Conservation (phyloP, 2,329 filamentous ascomycete genomes). For the Escovopsis sp. region DNA sequence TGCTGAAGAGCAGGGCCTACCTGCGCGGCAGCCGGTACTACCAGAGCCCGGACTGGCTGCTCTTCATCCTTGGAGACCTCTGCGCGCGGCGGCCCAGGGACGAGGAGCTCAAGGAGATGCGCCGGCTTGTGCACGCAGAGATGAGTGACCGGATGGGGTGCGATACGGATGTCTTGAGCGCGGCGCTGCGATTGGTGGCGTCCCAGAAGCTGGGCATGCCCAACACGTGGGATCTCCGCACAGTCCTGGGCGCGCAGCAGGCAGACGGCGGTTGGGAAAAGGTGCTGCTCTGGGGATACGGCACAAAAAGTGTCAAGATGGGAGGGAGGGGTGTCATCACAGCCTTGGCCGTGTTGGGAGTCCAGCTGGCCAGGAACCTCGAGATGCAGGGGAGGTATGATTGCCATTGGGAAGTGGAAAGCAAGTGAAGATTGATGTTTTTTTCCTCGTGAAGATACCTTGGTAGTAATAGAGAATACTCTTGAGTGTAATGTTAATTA, state of each 20-base stretch:
- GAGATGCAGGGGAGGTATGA: background rate
- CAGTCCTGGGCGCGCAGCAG: constrained; percentile 1
- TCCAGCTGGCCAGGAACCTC: background rate
- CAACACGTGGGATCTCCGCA: background rate
- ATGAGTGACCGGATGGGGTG: constrained; percentile 1
- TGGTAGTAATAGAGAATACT: no score
- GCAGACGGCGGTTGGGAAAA: constrained; percentile 3
- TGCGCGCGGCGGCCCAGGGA: background rate
- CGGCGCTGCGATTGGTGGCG: constrained; percentile 1
- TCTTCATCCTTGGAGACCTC: constrained; percentile 1
- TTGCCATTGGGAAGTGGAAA: background rate
- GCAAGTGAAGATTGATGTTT: no score
- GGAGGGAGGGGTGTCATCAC: constrained; percentile 2
- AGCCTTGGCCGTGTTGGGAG: constrained; percentile 1
- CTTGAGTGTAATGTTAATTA: no score
- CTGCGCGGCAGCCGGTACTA: constrained; percentile 4
- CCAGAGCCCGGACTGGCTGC: constrained; percentile 2
- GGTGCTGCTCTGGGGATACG: constrained; percentile 2
- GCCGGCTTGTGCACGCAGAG: background rate
- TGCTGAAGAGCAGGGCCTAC: constrained; percentile 2
- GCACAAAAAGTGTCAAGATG: constrained; percentile 2
- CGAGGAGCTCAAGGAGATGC: background rate
- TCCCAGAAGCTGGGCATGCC: constrained; percentile 1
- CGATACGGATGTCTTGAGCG: background rate
- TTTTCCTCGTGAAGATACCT: no score